phyloP scores from a whole-genome alignment of 805 yeast species.

The Komagataella kurtzmanii region DNA sequence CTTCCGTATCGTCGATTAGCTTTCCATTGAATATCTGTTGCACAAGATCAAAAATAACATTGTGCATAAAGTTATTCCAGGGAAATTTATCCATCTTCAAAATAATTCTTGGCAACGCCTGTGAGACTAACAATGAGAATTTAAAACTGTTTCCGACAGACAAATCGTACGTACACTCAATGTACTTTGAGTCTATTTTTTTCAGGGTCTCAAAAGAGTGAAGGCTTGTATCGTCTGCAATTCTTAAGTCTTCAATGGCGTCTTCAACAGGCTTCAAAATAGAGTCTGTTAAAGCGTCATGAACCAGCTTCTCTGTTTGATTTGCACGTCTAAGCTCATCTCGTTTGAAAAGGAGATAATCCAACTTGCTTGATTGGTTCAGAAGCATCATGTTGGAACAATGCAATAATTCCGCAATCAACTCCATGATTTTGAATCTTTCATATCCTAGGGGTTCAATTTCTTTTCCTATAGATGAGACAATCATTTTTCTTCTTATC shows the following conservation, averaged over 20 bases:
- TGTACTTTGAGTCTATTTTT: constrained; percentile 6
- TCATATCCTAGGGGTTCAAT: constrained; percentile 80
- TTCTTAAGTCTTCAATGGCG: constrained; percentile 2
- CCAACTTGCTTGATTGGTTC: constrained; percentile 60
- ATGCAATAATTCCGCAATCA: constrained; percentile 86
- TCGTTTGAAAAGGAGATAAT: constrained; percentile 48
- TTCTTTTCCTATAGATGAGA: constrained; percentile 33
- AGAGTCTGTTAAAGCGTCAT: constrained; percentile 18
- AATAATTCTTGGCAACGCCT: constrained; percentile 49
- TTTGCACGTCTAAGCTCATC: constrained; percentile 54
- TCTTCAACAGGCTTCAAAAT: constrained; percentile 10
- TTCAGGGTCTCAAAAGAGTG: background rate
- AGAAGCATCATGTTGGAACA: constrained; percentile 91
- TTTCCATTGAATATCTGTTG: constrained; percentile 86
- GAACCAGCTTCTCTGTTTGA: constrained; percentile 21
- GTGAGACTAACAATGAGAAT: constrained; percentile 59
- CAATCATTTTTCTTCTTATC: background rate
- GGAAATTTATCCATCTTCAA: constrained; percentile 69
- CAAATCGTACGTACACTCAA: constrained; percentile 13
- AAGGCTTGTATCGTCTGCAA: constrained; percentile 1
- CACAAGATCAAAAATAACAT: constrained; percentile 88
- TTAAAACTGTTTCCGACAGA: constrained; percentile 76
- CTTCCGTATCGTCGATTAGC: constrained; percentile 21
- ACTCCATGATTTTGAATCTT: constrained; percentile 77
- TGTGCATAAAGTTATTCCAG: constrained; percentile 96